These are phyloP conservation scores for Pseudonectria foliicola DNA, from an alignment of 2,329 filamentous ascomycete genomes.

Conservation along the genomic window DNA sequence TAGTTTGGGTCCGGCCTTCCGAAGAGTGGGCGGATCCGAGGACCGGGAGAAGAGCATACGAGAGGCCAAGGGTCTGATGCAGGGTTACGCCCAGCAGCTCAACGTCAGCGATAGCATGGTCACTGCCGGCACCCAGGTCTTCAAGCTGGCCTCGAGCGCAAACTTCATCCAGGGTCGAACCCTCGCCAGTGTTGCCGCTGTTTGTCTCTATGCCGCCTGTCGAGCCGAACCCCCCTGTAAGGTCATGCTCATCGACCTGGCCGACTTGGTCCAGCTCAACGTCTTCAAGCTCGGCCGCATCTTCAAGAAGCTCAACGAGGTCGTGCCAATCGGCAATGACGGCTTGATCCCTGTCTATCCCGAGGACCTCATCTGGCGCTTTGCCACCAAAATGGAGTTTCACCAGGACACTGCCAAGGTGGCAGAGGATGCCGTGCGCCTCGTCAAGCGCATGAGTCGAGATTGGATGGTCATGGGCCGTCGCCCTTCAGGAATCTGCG, in stretches of 20 bases:
- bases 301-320: slow-evolving; percentile 75
- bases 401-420: slow-evolving; percentile 74
- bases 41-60: slow-evolving; percentile 55
- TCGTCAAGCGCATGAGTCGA: slow-evolving; percentile 86
- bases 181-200: slow-evolving; percentile 78
- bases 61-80: slow-evolving; percentile 51
- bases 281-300: slow-evolving; percentile 87
- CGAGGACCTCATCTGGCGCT: slow-evolving; percentile 85
- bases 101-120: slow-evolving; percentile 54
- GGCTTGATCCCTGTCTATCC: slow-evolving; percentile 65
- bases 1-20: slow-evolving; percentile 55
- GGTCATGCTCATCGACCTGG: slow-evolving; percentile 91
- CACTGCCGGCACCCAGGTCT: slow-evolving; percentile 63
- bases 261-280: slow-evolving; percentile 75
- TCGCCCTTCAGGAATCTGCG: slow-evolving; percentile 87
- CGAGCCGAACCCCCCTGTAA: slow-evolving; percentile 72
- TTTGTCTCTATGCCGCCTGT: slow-evolving; percentile 84
- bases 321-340: slow-evolving; percentile 62
- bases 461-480: slow-evolving; percentile 98
- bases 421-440: slow-evolving; percentile 77
- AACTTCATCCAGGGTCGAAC: slow-evolving; percentile 84
- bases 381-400: slow-evolving; percentile 88
- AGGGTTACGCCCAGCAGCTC: slow-evolving; percentile 55
- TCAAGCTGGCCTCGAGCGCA: slow-evolving; percentile 65
- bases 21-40: slow-evolving; percentile 50